A percentile compares a stretch with the other conserved stretches of the same genome.
Evolutionary conservation across 768 basidiomycete genomes (phyloP).

Genomic region (Cyathus striatus): DNA sequence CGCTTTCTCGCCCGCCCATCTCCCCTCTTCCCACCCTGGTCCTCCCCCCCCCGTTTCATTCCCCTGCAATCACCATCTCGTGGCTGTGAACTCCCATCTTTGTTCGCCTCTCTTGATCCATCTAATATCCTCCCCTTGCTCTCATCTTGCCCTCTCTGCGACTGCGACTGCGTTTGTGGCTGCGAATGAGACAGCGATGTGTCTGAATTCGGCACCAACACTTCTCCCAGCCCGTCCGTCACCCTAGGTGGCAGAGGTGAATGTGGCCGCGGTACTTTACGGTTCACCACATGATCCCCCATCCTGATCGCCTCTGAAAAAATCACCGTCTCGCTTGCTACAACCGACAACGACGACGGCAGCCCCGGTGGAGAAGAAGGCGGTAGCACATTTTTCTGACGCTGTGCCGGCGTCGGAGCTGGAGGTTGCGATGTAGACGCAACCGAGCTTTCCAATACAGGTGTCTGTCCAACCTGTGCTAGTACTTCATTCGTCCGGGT

Average conservation of each 20-base stretch:
- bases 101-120: slow-evolving; percentile 1
- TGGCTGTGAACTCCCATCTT: neutral
- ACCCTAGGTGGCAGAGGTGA: slow-evolving; percentile 24
- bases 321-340: slow-evolving; percentile 7
- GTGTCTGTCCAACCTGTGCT: no score
- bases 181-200: slow-evolving; percentile 35
- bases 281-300: slow-evolving; percentile 26
- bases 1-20: neutral
- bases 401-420: slow-evolving; percentile 30
- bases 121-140: neutral
- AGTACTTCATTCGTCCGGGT: no score
- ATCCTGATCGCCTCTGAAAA: neutral
- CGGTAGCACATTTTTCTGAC: slow-evolving; percentile 8
- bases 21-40: neutral
- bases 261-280: slow-evolving; percentile 44
- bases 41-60: no score
- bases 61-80: neutral
- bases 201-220: slow-evolving; percentile 57
- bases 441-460: no score
- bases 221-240: slow-evolving; percentile 28
- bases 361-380: slow-evolving; percentile 5
- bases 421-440: slow-evolving; percentile 17
- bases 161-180: slow-evolving; percentile 11
- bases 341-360: slow-evolving; percentile 1
- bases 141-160: no score